Base-by-base conservation (phyloP, 164 flowering plant genomes). In the Tinospora cordifolia region DNA sequence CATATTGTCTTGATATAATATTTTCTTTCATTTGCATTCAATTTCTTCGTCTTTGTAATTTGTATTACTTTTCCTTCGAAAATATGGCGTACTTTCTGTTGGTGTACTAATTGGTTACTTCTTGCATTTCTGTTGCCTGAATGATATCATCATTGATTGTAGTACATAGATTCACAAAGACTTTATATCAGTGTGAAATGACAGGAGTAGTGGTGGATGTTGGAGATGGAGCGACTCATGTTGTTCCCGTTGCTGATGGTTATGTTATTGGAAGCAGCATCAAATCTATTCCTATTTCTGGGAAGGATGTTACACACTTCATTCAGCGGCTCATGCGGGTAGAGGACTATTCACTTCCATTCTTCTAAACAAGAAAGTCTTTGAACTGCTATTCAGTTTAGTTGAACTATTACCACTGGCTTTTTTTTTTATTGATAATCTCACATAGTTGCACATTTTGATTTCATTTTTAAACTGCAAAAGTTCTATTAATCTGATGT, bases 261-360 rank as follows among this genome's bases (percentile, higher is more conserved):
- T 94, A 94, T 85, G 98, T 94, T 67, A 94, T 94, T 75, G 98
- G 98, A 71, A 89, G 96, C 81, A 91, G 97, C 83, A 91, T 94
- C 63, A 94, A 87, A 80, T 92, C 98, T 30, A 79, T 94, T 66
- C 97, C 98, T 51, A 78, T 94, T 76, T 73, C 96, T 72, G 98
- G 98, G 68, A 90, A 83, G 79, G 98, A 94, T 81, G 91, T 90
- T 67, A 91, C 98, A n/a, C 88, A 82, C 63, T 94, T 94, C 71
- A 77, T 94, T 66, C 96, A 94, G 80, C 98, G 92, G 75, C 96
- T 94, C 41, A 87, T 91, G 93, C 84, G 87, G 85, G 98, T 93
- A 88, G 41, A 72, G 54, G 63, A 6, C 26, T 44, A 65, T 51
- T 72, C 39, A 2, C 60, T 72, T 63, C 66, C 21, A 17, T 26